phyloP scores from a whole-genome alignment of 108 stramenopile species.

The Fistulifera solaris region DNA sequence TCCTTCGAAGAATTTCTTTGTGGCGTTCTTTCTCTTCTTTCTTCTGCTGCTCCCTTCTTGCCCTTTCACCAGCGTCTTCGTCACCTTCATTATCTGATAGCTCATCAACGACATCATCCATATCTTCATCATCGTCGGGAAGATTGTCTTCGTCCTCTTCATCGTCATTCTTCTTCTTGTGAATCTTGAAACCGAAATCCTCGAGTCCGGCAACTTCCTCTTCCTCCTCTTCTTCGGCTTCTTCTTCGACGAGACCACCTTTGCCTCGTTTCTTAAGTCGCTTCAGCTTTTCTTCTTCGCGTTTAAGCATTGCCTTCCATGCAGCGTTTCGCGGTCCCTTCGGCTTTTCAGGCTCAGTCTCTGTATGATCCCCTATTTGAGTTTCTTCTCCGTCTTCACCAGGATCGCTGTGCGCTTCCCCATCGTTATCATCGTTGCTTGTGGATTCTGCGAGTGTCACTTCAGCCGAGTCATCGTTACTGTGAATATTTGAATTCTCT shows the following conservation, averaged over 20 bases:
- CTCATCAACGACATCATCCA: constrained; percentile 83
- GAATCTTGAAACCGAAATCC: constrained; percentile 78
- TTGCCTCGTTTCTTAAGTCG: constrained; percentile 44
- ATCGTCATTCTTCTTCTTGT: constrained; percentile 63
- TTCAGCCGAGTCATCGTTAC: too few species aligned
- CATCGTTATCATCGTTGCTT: constrained; percentile 4
- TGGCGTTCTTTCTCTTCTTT: constrained; percentile 79
- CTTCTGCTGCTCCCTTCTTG: constrained; percentile 41
- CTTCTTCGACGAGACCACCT: constrained; percentile 65
- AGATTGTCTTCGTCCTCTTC: constrained; percentile 51
- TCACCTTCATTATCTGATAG: constrained; percentile 84
- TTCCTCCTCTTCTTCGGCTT: constrained; percentile 89
- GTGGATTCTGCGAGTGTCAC: too few species aligned
- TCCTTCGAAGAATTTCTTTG: constrained; percentile 80
- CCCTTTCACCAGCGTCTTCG: constrained; percentile 67
- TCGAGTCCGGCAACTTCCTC: constrained; percentile 82
- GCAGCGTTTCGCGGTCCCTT: constrained; percentile 51
- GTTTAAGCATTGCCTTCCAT: constrained; percentile 69
- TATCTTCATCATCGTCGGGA: constrained; percentile 59
- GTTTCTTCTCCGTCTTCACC: constrained; percentile 11
- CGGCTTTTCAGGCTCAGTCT: constrained; percentile 8
- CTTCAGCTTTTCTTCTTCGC: constrained; percentile 63
- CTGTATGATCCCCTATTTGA: neutral
- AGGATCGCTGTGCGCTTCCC: neutral
- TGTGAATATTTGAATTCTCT: too few species aligned